Evolutionary conservation across 192 early-diverging fungal species (phyloP).

Genomic region (Linnemannia elongata): DNA sequence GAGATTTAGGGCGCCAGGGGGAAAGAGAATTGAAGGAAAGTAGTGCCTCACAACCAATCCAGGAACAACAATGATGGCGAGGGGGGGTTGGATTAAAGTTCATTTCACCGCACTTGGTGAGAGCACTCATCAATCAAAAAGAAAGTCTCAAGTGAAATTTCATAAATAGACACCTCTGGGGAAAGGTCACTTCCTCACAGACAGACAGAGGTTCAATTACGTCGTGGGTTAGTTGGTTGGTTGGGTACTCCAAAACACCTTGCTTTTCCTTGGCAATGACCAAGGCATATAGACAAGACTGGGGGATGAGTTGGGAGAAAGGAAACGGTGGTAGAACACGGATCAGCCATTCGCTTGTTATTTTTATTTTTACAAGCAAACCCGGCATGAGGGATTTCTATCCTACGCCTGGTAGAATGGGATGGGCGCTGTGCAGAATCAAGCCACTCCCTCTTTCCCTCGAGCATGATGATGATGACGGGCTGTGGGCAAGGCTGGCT

Average conservation of each 20-base stretch:
- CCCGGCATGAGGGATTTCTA: background rate
- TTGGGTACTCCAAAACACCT: background rate
- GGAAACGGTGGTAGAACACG: background rate
- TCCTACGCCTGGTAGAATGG: background rate
- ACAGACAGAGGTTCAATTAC: background rate
- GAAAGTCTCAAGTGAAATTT: background rate
- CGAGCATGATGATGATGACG: background rate
- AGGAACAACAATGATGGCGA: background rate
- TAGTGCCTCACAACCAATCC: background rate
- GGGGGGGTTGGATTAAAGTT: background rate
- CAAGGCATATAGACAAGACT: background rate
- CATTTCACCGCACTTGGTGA: background rate
- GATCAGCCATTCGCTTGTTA: background rate
- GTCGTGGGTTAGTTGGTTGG: background rate
- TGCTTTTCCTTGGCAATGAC: background rate
- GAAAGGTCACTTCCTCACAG: background rate
- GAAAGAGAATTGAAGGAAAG: background rate
- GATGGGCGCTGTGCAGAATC: background rate
- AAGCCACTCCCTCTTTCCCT: background rate
- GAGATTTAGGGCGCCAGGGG: background rate
- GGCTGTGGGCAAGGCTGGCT: conserved; percentile 4
- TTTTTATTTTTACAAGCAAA: conserved; percentile 3
- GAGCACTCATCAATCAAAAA: background rate
- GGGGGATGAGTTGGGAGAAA: no score
- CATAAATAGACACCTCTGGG: background rate